A percentile compares a stretch with the other conserved stretches of the same genome.
Conservation (phyloP, 1,139 yeast species). For the Blastobotrys raffinosifermentans region DNA sequence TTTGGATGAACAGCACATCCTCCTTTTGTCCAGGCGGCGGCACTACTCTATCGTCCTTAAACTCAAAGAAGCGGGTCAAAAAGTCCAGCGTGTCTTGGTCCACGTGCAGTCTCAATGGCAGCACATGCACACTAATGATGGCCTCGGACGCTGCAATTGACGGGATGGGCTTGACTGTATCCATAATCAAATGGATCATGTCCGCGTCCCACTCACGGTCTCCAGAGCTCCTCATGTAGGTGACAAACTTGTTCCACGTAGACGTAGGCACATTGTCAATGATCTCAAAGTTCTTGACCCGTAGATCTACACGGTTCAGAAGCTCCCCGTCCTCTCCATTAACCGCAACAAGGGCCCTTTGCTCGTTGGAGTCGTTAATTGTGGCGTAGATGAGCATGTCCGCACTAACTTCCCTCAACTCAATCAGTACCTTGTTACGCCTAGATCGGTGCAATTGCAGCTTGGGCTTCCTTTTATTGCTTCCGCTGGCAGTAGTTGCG, state of each 20-base stretch:
- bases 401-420: constrained; percentile 48
- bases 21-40: constrained; percentile 31
- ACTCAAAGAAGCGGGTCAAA: constrained; percentile 69
- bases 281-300: constrained; percentile 51
- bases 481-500: not conserved
- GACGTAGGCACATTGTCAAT: constrained; percentile 81
- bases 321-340: constrained; percentile 39
- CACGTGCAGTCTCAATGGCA: constrained; percentile 76
- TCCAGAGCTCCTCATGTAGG: constrained; percentile 62
- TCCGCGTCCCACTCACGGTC: constrained; percentile 65
- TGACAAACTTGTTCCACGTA: constrained; percentile 82
- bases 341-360: constrained; percentile 7
- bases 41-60: constrained; percentile 56
- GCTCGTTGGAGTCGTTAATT: constrained; percentile 27
- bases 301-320: constrained; percentile 42
- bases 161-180: constrained; percentile 61
- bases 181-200: constrained; percentile 52
- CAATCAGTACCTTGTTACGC: constrained; percentile 55
- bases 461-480: too few species aligned
- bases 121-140: constrained; percentile 46
- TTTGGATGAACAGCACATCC: constrained; percentile 64
- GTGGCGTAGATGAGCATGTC: constrained; percentile 44
- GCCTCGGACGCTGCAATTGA: constrained; percentile 66
- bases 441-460: constrained; percentile 61
- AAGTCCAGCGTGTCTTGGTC: constrained; percentile 94